A percentile compares a stretch with the other conserved stretches of the same genome.
Conservation (phyloP, 1,284 basidiomycete species). For the Ceratobasidium sp. region DNA sequence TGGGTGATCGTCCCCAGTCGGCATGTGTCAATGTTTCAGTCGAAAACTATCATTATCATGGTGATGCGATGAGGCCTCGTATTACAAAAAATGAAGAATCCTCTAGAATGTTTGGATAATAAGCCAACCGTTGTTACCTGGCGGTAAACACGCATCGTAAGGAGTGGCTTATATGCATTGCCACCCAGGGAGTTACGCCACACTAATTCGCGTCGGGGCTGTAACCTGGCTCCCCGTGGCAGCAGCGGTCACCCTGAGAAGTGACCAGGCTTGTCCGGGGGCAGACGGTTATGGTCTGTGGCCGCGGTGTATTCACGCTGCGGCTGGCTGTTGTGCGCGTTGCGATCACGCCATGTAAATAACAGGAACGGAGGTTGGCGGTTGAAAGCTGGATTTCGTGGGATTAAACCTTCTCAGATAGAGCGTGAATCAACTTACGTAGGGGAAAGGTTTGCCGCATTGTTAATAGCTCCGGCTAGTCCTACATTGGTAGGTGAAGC, state of each 20-base stretch:
- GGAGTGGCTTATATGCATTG: neutral
- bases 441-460: too few species aligned
- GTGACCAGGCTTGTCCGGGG: neutral
- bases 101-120: neutral
- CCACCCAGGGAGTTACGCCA: conserved; percentile 1
- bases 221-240: neutral
- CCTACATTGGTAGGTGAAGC: neutral
- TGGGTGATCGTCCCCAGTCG: neutral
- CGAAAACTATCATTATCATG: neutral
- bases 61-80: neutral
- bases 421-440: conserved; percentile 10
- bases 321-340: neutral
- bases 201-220: neutral
- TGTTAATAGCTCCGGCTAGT: conserved; percentile 12
- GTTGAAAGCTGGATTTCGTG: neutral
- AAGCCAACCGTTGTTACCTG: neutral
- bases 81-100: neutral
- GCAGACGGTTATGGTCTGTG: neutral
- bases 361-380: neutral
- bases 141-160: conserved; percentile 5
- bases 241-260: neutral
- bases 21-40: neutral
- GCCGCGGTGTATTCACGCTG: neutral
- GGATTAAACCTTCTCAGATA: neutral
- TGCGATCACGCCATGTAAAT: neutral